These are phyloP conservation scores for Ustilago xerochloae DNA, from an alignment of 1,284 basidiomycete species.

Conservation along the genomic window DNA sequence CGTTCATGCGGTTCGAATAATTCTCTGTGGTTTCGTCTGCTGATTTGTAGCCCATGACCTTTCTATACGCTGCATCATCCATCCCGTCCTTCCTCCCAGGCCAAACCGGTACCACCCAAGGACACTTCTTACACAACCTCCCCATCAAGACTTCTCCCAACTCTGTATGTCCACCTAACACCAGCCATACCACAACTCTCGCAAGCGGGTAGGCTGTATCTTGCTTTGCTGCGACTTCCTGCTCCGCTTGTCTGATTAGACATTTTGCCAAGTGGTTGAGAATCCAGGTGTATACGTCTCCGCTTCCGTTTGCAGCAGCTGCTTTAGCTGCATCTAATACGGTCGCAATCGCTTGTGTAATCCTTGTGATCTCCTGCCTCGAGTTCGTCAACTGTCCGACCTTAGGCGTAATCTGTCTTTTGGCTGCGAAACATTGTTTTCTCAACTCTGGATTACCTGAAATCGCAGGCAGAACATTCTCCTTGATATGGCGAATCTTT, in stretches of 20 bases:
- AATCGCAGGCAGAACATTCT: constrained; percentile 78
- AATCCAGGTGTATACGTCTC: constrained; percentile 76
- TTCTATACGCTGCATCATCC: constrained; percentile 74
- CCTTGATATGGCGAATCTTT: constrained; percentile 76
- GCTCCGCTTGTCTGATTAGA: constrained; percentile 91
- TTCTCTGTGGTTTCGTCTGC: constrained; percentile 73
- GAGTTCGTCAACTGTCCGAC: constrained; percentile 92
- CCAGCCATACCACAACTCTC: constrained; percentile 77
- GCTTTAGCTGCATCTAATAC: constrained; percentile 70
- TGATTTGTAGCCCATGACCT: constrained; percentile 77
- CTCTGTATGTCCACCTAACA: constrained; percentile 73
- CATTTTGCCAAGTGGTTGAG: constrained; percentile 88
- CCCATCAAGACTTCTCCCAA: constrained; percentile 84
- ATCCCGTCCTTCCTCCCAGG: constrained; percentile 50
- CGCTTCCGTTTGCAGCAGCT: constrained; percentile 64
- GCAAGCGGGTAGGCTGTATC: constrained; percentile 86
- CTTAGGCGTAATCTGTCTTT: constrained; percentile 87
- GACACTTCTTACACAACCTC: constrained; percentile 83
- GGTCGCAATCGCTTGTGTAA: constrained; percentile 77
- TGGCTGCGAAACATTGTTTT: constrained; percentile 72
- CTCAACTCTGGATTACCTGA: constrained; percentile 74
- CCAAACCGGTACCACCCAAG: constrained; percentile 71
- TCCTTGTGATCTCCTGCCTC: constrained; percentile 75
- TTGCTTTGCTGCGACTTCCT: constrained; percentile 89
- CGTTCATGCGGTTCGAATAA: constrained; percentile 80